Base-by-base conservation (phyloP, 108 stramenopile species). In the Skeletonema costatum region DNA sequence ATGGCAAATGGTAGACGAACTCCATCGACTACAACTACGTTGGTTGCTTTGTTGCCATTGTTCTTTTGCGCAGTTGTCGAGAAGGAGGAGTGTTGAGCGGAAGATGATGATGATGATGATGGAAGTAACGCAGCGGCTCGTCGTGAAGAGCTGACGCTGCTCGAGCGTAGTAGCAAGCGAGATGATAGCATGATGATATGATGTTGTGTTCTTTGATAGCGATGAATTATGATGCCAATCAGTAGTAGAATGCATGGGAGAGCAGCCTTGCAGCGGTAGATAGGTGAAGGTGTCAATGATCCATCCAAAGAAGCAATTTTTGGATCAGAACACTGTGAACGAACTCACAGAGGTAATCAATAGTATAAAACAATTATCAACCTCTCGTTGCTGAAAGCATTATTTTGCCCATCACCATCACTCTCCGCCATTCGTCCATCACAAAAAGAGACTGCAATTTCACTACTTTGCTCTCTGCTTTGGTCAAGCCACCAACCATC, bases 11-110 rank as follows among this genome's bases (percentile, higher is more conserved):
- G 99, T 38, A 98, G 83, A 53, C 98, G 94, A 30, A 92, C 88
- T n/a, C 98, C 98, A 56, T 96, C 92, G 48, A 99, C 96, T 65
- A 99, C 74, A 29, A 98, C 97, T 33, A 98, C 96, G 44, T 91
- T 93, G 67, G 72, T 82, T 64, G 60, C 42, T 6, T 60, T 41
- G 71, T 63, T 70, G 32, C 41, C 17, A n/a, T 66, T 29, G 25
- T 56, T 56, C 25, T n/a, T 56, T 66, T 16, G 50, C 10, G 36
- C 12, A 30, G 48, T 62, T 9, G 71, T 68, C 9, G 78, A 80
- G 60, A 73, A 73, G 1, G 66, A 53, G 14, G 66, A 53, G 14
- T 75, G 51, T 35, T 64, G 16, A 58, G 38, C 71, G 71, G 59
- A 16, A 30, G 53, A 63, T 3, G 64, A 25, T 25, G 25, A 63